Evolutionary conservation across 2,329 filamentous ascomycete genomes (phyloP).

Genomic region (Fulvia fulva): DNA sequence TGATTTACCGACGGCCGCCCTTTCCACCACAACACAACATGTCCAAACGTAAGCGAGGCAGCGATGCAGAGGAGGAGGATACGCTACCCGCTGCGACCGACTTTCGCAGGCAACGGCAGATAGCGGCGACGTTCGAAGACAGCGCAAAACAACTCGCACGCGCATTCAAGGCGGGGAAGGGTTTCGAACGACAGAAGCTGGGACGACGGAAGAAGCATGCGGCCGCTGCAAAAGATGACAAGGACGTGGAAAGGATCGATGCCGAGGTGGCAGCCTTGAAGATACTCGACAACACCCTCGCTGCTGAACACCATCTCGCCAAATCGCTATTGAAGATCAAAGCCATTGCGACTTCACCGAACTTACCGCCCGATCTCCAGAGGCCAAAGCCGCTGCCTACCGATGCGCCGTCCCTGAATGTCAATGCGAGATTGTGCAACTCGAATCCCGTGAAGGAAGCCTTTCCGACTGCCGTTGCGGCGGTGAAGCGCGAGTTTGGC

Average conservation of each 20-base stretch:
- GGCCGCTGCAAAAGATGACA: slow-evolving; percentile 41
- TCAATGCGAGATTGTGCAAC: slow-evolving; percentile 57
- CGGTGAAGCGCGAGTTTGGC: slow-evolving; percentile 40
- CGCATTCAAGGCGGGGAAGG: slow-evolving; percentile 68
- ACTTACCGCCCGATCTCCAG: slow-evolving; percentile 42
- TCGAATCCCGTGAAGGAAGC: slow-evolving; percentile 56
- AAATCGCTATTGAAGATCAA: slow-evolving; percentile 57
- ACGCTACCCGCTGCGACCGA: slow-evolving; percentile 21
- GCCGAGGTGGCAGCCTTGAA: slow-evolving; percentile 59
- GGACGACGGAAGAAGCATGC: slow-evolving; percentile 59
- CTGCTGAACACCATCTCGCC: slow-evolving; percentile 53
- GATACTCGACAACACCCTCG: slow-evolving; percentile 47
- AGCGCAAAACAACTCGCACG: slow-evolving; percentile 59
- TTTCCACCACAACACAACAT: not conserved
- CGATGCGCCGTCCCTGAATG: slow-evolving; percentile 52
- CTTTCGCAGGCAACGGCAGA: slow-evolving; percentile 19
- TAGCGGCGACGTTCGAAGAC: slow-evolving; percentile 29
- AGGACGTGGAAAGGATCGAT: slow-evolving; percentile 56
- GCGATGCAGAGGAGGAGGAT: slow-evolving; percentile 26
- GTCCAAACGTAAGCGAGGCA: slow-evolving; percentile 31
- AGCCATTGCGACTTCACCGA: slow-evolving; percentile 49
- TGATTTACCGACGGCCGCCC: not conserved
- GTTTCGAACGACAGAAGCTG: slow-evolving; percentile 73
- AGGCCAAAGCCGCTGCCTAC: slow-evolving; percentile 38
- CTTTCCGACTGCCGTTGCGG: slow-evolving; percentile 44